Conservation (phyloP, 495 filamentous ascomycete species). For the Viridothelium virens region DNA sequence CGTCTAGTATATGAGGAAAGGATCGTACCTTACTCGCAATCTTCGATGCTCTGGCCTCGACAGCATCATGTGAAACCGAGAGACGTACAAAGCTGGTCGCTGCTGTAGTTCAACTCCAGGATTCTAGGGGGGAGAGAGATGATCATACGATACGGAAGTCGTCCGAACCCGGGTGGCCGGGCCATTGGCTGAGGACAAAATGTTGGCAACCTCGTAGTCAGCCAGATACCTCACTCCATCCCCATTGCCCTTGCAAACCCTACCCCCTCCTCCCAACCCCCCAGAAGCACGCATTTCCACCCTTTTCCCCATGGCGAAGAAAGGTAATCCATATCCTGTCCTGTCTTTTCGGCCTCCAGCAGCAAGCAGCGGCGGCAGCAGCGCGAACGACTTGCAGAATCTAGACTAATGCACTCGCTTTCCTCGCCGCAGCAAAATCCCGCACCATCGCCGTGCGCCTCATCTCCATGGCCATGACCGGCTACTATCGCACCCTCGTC, state of each 20-base stretch:
- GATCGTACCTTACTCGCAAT: too few species aligned
- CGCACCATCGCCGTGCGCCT: constrained; percentile 88
- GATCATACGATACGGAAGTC: too few species aligned
- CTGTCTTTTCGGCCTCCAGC: too few species aligned
- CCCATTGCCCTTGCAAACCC: too few species aligned
- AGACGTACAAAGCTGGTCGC: too few species aligned
- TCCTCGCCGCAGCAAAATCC: constrained; percentile 62
- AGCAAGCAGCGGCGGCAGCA: too few species aligned
- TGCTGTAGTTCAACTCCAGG: too few species aligned
- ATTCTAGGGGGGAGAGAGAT: too few species aligned
- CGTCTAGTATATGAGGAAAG: background rate
- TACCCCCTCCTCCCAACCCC: background rate
- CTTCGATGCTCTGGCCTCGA: too few species aligned
- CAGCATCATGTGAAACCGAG: too few species aligned
- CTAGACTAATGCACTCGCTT: background rate
- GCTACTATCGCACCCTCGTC: constrained; percentile 84
- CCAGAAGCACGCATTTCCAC: background rate
- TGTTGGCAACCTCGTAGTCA: background rate
- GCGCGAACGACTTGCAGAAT: background rate
- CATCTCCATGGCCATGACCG: constrained; percentile 97
- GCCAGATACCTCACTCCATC: too few species aligned
- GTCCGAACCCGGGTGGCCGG: background rate
- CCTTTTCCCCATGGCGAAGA: constrained; percentile 19
- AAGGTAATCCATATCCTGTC: constrained; percentile 13
- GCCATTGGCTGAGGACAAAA: background rate